These are phyloP conservation scores for Dictyophora rubrovolvata DNA, from an alignment of 768 basidiomycete species.

Conservation along the genomic window DNA sequence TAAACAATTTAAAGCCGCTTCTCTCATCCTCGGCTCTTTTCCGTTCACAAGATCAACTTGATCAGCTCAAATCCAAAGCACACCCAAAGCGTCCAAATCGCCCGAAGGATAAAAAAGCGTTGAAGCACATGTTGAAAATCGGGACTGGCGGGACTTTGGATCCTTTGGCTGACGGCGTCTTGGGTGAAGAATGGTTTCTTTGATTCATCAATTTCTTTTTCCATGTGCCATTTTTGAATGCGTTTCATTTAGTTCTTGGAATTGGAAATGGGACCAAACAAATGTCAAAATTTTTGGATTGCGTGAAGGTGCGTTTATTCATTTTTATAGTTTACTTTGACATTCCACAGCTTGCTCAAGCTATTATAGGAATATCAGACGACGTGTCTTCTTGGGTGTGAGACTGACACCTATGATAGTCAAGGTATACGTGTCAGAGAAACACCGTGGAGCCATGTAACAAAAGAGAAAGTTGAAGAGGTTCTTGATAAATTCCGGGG, in stretches of 20 bases:
- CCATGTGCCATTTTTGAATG: background rate
- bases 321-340: background rate
- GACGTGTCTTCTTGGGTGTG: slow-evolving; percentile 84
- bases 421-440: slow-evolving; percentile 73
- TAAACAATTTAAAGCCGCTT: slow-evolving; percentile 80
- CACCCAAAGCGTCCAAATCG: slow-evolving; percentile 40
- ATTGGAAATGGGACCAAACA: slow-evolving; percentile 86
- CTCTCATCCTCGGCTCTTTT: slow-evolving; percentile 71
- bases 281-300: slow-evolving; percentile 72
- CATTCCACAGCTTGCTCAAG: slow-evolving; percentile 10
- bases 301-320: slow-evolving; percentile 61
- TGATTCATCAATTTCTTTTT: too few species aligned
- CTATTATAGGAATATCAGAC: slow-evolving; percentile 73
- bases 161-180: slow-evolving; percentile 90
- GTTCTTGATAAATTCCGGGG: slow-evolving; percentile 70
- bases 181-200: slow-evolving; percentile 44
- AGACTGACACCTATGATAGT: slow-evolving; percentile 91
- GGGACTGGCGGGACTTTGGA: slow-evolving; percentile 95
- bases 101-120: slow-evolving; percentile 22
- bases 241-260: slow-evolving; percentile 57
- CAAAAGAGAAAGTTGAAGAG: slow-evolving; percentile 60
- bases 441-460: slow-evolving; percentile 78
- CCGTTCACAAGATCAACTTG: slow-evolving; percentile 19
- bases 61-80: slow-evolving; percentile 20
- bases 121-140: slow-evolving; percentile 49